Evolutionary conservation across 768 basidiomycete species (phyloP), one percentile per base, ranked within the genome.

Genomic region (Phanerodontia chrysosporium): DNA sequence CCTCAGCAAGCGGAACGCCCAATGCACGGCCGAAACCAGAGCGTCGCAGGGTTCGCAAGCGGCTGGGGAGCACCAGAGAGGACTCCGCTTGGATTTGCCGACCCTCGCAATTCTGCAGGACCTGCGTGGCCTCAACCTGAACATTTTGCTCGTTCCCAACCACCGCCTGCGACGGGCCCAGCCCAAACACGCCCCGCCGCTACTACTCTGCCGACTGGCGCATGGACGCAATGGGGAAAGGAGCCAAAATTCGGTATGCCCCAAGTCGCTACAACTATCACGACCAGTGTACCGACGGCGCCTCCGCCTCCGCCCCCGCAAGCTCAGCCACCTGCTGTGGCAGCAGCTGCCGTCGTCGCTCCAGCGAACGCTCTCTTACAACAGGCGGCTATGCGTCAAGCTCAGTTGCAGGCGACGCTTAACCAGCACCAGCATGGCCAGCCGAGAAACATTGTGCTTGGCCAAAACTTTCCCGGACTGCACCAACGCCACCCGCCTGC

Each of bases 171-270:
- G 3, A 13, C 35, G 13, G 22, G 25, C 16, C 30, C 32, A 14
- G 32, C 35, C 3, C 25, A 4, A 4, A 9, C 42, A 22, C 32
- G 27, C 3, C 25, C 42, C 7, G 25, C 55, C 2, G 27, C 14
- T 16, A 22, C 22, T 6, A 35, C 6, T 27, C 27, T 32, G 2
- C 55, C 29, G 51, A 51, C 52, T 24, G 27, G 46, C 46, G 52
- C 52, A 27, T 61, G 60, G 60, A 61, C 49, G 27, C 5, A 51
- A 44, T 61, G 60, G 60, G 28, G 42, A 3, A 35, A 45, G n/a
- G 49, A 61, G 25, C 28, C 55, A 13, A 21, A 48, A 21, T 27
- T 39, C 30, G 58, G 51, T 21, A 42, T 52, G 36, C 53, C 59
- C 18, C 21, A 45, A 28, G 46, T 61, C n/a, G 49, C 60, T 30